Base-by-base conservation (phyloP, 208 protist species). In the Perkinsela sp. region DNA sequence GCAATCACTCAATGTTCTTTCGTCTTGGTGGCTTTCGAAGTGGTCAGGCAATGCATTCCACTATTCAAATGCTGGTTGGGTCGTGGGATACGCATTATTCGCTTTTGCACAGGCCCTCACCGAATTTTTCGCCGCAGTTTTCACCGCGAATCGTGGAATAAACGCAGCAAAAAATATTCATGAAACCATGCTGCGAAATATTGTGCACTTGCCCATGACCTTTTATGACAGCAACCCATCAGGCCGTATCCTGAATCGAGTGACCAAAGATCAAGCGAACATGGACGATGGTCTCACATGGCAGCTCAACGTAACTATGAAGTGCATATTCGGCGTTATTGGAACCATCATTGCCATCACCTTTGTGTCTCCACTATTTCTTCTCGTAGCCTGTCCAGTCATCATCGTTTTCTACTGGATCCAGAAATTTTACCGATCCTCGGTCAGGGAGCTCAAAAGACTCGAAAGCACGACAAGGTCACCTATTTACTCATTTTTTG, bases 161-260 rank as follows among this genome's bases (percentile, higher is more conserved):
- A 30, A 16, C 13, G 66, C 73, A 0, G 31, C 73, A 6, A 68
- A 0, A 0, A 71, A 70, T 30, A 48, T 92, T 32, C 84, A 91
- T 70, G 31, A 71, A 1, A 65, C 66, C 0, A 30, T 90, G 22
- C 78, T 92, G 1, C 30, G 68, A 13, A 84, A 77, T 13, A 69
- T 92, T 2, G 66, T 75, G 0, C 67, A 68, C 0, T 80, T 75
- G n/a, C 80, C 74, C 2, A 80, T 92, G 74, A 68, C 69, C 1
- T 97, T 96, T 74, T 97, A 96, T 76, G 90, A 97, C 72, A 84
- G 78, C 0, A 97, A 87, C 0, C 93, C 92, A 0, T 15, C 86
- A 0, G 94, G 94, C 1, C 81, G 93, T 29, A 82, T 97, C 29
- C 40, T 97, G 13, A 96, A 95, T 70, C 81, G 95, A 22, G 96